Percentiles rank a stretch among this genome's conserved stretches.
Evolutionary conservation across 2,329 filamentous ascomycete genomes (phyloP).

Genomic region (Paecilomyces variotii): DNA sequence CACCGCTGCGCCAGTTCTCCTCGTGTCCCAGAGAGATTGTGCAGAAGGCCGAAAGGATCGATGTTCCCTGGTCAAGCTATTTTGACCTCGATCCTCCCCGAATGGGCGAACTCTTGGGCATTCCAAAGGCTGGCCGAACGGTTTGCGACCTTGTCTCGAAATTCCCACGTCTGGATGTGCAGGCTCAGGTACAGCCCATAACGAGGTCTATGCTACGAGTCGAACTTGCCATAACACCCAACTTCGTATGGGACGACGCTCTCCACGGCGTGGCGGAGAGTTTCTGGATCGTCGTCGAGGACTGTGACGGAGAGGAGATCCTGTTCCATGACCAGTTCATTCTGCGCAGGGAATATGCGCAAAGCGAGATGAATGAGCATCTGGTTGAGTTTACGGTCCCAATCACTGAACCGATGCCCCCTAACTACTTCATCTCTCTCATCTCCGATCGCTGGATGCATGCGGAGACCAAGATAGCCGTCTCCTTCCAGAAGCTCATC

Average conservation of each 20-base stretch:
- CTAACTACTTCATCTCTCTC: slow-evolving; percentile 95
- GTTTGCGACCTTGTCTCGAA: slow-evolving; percentile 84
- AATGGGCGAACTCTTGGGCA: slow-evolving; percentile 87
- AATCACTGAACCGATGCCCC: slow-evolving; percentile 94
- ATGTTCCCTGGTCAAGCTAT: slow-evolving; percentile 87
- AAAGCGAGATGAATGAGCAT: slow-evolving; percentile 82
- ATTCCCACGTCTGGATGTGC: slow-evolving; percentile 85
- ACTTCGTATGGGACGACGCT: slow-evolving; percentile 90
- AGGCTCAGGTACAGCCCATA: slow-evolving; percentile 89
- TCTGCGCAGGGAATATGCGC: slow-evolving; percentile 79
- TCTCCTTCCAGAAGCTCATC: slow-evolving; percentile 91
- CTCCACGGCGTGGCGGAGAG: slow-evolving; percentile 82
- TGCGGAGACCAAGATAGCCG: slow-evolving; percentile 83
- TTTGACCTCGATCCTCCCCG: slow-evolving; percentile 93
- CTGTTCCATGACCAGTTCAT: slow-evolving; percentile 92
- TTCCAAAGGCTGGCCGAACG: slow-evolving; percentile 77
- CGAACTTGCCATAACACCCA: slow-evolving; percentile 84
- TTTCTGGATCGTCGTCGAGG: slow-evolving; percentile 96
- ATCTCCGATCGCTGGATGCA: slow-evolving; percentile 98
- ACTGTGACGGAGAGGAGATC: slow-evolving; percentile 94
- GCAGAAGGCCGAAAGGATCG: slow-evolving; percentile 87
- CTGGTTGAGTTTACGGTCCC: slow-evolving; percentile 93
- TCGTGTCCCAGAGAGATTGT: slow-evolving; percentile 76
- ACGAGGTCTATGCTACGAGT: slow-evolving; percentile 88
- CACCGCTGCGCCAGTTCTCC: slow-evolving; percentile 83